These are phyloP conservation scores for Microcera coccophila DNA, from an alignment of 2,329 filamentous ascomycete species.

Conservation along the genomic window DNA sequence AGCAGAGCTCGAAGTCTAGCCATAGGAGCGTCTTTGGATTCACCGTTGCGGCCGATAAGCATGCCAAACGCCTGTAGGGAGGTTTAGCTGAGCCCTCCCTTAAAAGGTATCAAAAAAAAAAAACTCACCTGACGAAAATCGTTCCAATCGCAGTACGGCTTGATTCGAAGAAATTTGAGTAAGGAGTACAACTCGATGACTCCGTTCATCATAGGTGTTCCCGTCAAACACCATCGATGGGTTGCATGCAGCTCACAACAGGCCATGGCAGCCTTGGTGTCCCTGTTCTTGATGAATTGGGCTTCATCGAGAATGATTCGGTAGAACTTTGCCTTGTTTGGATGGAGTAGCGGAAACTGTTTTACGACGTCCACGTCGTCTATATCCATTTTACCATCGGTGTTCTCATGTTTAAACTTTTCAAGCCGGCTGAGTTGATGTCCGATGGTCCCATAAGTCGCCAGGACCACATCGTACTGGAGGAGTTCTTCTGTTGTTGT, in stretches of 20 bases:
- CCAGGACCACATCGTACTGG: conserved; percentile 74
- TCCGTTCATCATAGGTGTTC: conserved; percentile 86
- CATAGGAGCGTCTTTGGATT: conserved; percentile 63
- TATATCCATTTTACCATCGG: conserved; percentile 36
- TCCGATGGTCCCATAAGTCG: conserved; percentile 75
- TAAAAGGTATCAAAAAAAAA: not conserved
- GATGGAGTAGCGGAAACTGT: conserved; percentile 58
- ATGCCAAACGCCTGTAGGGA: too few relatives aligned
- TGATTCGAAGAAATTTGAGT: conserved; percentile 71
- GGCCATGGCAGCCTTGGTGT: conserved; percentile 67
- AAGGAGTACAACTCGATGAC: conserved; percentile 75
- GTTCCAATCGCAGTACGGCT: conserved; percentile 64
- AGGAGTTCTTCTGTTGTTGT: conserved; percentile 57
- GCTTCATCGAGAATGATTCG: conserved; percentile 84
- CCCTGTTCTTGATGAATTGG: conserved; percentile 75
- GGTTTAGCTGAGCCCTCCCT: not conserved
- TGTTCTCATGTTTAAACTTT: conserved; percentile 47
- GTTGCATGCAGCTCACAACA: conserved; percentile 62
- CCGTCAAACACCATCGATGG: conserved; percentile 76
- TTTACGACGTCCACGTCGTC: conserved; percentile 34
- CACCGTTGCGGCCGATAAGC: conserved; percentile 36
- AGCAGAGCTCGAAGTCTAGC: conserved; percentile 68
- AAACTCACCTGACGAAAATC: conserved; percentile 54
- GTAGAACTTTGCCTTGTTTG: conserved; percentile 60
- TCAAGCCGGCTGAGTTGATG: conserved; percentile 60